Conservation (phyloP, 768 basidiomycete species). For the Lactifluus subvellereus region DNA sequence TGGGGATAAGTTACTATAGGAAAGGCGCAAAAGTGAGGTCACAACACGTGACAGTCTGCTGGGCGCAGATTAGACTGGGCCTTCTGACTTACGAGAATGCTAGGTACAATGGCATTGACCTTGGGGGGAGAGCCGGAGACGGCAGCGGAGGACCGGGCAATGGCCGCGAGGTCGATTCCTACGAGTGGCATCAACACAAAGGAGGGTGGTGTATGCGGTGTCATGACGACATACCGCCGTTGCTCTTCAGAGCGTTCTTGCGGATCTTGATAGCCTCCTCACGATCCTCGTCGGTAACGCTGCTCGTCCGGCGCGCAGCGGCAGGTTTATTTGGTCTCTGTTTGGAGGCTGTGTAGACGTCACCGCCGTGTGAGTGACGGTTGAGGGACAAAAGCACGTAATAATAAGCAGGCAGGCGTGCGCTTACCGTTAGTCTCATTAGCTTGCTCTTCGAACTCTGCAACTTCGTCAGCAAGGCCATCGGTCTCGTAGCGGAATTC, state of each 20-base stretch:
- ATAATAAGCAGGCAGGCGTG: constrained; percentile 17
- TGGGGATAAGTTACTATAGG: constrained; percentile 13
- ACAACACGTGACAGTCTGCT: neutral
- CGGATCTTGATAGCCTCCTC: constrained; percentile 61
- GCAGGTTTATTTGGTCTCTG: neutral
- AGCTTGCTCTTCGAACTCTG: constrained; percentile 37
- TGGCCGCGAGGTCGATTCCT: constrained; percentile 60
- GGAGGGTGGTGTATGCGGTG: neutral
- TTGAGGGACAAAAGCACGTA: neutral
- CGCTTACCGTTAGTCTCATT: constrained; percentile 25
- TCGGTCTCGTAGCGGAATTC: constrained; percentile 50
- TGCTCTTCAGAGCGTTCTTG: constrained; percentile 64
- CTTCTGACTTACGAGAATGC: constrained; percentile 9
- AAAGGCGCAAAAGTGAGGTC: constrained; percentile 12
- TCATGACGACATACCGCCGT: constrained; percentile 30
- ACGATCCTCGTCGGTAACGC: constrained; percentile 58
- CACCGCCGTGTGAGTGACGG: constrained; percentile 14
- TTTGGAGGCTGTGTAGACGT: neutral
- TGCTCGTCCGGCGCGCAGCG: constrained; percentile 32
- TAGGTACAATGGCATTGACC: neutral
- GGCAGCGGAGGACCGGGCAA: constrained; percentile 78
- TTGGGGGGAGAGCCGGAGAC: constrained; percentile 49
- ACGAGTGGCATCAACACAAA: neutral
- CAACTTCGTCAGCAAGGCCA: constrained; percentile 53
- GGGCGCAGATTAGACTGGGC: neutral